These are phyloP conservation scores for Fomitopsis betulina DNA, from an alignment of 1,284 basidiomycete genomes.

Conservation along the genomic window DNA sequence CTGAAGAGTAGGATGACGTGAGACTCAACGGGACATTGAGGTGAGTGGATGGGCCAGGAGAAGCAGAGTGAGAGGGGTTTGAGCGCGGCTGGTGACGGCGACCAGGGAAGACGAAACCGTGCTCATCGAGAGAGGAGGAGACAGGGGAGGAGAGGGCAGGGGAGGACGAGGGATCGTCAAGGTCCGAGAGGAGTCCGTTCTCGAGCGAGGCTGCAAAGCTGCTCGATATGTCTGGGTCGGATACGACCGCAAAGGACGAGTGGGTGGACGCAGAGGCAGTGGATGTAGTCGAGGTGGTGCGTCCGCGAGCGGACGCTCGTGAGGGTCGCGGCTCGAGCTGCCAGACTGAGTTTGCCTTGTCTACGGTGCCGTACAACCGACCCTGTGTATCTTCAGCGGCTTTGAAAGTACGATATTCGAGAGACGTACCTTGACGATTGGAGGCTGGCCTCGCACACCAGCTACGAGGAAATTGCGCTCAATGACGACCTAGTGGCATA, in stretches of 20 bases:
- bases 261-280: constrained; percentile 58
- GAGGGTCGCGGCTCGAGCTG: constrained; percentile 65
- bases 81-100: constrained; percentile 10
- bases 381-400: constrained; percentile 39
- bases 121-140: constrained; percentile 50
- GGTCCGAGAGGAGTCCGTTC: constrained; percentile 63
- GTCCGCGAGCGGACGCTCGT: constrained; percentile 43
- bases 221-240: constrained; percentile 75
- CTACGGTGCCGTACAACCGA: constrained; percentile 61
- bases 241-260: constrained; percentile 74
- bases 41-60: constrained; percentile 43
- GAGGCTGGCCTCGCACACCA: constrained; percentile 60
- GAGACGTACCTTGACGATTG: constrained; percentile 60
- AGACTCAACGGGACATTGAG: constrained; percentile 41
- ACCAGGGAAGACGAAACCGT: constrained; percentile 10
- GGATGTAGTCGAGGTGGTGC: constrained; percentile 69
- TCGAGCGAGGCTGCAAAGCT: constrained; percentile 76
- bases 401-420: neutral
- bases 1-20: constrained; percentile 65
- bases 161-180: constrained; percentile 53
- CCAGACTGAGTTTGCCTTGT: constrained; percentile 63
- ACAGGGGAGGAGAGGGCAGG: constrained; percentile 58
- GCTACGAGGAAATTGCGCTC: constrained; percentile 67
- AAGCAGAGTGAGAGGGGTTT: constrained; percentile 25
- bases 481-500: constrained; percentile 52